Conservation (phyloP, 768 basidiomycete species). For the Leucosporidium yakuticum region DNA sequence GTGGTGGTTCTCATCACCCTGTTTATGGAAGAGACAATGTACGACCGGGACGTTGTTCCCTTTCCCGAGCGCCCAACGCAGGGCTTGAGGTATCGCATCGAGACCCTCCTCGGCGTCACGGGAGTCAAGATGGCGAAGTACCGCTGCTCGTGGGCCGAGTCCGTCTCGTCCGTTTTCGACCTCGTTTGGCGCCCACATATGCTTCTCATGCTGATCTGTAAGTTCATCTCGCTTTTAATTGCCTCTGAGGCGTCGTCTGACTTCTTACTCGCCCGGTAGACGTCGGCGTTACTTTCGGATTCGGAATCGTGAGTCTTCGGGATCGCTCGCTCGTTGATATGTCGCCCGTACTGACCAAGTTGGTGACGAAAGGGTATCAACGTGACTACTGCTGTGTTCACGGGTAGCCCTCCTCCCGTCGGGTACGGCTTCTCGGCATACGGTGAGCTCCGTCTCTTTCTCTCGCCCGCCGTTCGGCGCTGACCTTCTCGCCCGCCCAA, state of each 20-base stretch:
- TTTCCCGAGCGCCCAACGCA: slow-evolving; percentile 48
- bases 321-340: slow-evolving; percentile 45
- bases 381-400: slow-evolving; percentile 61
- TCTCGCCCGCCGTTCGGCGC: slow-evolving; percentile 5
- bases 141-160: slow-evolving; percentile 52
- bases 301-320: slow-evolving; percentile 48
- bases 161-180: slow-evolving; percentile 50
- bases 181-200: slow-evolving; percentile 63
- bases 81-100: slow-evolving; percentile 53
- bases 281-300: slow-evolving; percentile 58
- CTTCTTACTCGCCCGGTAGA: slow-evolving; percentile 3
- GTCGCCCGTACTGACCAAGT: slow-evolving; percentile 42
- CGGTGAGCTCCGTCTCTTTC: slow-evolving; percentile 52
- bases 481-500: slow-evolving; percentile 7
- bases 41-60: slow-evolving; percentile 56
- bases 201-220: slow-evolving; percentile 47
- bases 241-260: not conserved
- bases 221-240: no score
- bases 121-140: slow-evolving; percentile 57
- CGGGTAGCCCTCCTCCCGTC: slow-evolving; percentile 53
- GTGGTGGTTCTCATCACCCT: slow-evolving; percentile 57
- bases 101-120: slow-evolving; percentile 61
- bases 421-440: slow-evolving; percentile 54
- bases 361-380: slow-evolving; percentile 37
- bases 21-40: slow-evolving; percentile 58